These are phyloP conservation scores for Mycena olivaceomarginata DNA, from an alignment of 768 basidiomycete species.

Conservation along the genomic window DNA sequence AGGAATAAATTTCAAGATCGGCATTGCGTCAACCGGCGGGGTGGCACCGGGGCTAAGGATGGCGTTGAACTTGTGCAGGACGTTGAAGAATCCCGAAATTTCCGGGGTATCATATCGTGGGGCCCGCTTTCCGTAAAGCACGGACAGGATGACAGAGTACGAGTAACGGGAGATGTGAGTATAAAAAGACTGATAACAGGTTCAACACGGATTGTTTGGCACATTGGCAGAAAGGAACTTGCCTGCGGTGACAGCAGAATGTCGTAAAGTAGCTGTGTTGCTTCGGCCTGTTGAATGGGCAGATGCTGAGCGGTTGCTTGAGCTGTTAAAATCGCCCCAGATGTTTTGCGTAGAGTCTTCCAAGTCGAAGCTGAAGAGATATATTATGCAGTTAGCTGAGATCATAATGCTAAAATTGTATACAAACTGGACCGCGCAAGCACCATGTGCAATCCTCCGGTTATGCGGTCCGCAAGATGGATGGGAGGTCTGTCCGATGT, in stretches of 20 bases:
- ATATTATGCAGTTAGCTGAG: too few relatives aligned
- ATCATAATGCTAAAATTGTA: not conserved
- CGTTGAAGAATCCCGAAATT: slow-evolving; percentile 50
- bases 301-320: slow-evolving; percentile 45
- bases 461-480: slow-evolving; percentile 43
- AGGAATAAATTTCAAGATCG: slow-evolving; percentile 55
- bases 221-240: not conserved
- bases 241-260: slow-evolving; percentile 28
- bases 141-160: slow-evolving; percentile 53
- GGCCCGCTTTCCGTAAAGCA: slow-evolving; percentile 55
- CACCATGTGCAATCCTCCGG: slow-evolving; percentile 25
- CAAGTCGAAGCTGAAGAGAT: slow-evolving; percentile 36
- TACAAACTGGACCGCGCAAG: not conserved
- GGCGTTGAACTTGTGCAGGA: slow-evolving; percentile 48
- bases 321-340: slow-evolving; percentile 44
- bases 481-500: slow-evolving; percentile 51
- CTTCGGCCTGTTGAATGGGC: slow-evolving; percentile 46
- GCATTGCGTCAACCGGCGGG: slow-evolving; percentile 58
- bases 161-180: slow-evolving; percentile 53
- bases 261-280: slow-evolving; percentile 37
- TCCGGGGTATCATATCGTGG: slow-evolving; percentile 52
- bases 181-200: slow-evolving; percentile 51
- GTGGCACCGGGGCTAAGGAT: slow-evolving; percentile 56
- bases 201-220: not conserved
- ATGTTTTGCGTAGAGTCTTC: slow-evolving; percentile 23